Base-by-base conservation (phyloP, 169 alveolate genomes). In the Plasmodium relictum region DNA sequence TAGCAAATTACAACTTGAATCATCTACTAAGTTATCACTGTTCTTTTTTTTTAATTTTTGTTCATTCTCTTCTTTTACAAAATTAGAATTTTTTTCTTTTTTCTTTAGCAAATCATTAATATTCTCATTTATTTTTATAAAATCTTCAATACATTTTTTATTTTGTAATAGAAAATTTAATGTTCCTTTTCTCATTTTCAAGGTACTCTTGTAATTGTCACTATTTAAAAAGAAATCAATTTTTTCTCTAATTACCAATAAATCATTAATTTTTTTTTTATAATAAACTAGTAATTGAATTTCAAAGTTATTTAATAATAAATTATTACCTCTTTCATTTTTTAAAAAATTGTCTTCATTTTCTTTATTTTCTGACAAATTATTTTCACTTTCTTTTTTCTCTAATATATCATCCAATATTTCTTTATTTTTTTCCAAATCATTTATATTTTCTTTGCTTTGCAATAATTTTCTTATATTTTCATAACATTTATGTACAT, bases 251-350 rank as follows among this genome's bases (percentile, higher is more conserved):
- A 69, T 42, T 42, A 59, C 16, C 20, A 86, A 37, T 7, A 86
- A 86, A 70, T 86, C 92, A 24, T 86, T 88, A 14, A 86, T 61
- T 72, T 86, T 69, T n/a, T 86, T 86, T 72, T 69, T 86, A 72
- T 86, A 86, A 6, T 86, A 74, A 48, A 72, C 42, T 58, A 86
- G 54, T 70, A 86, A 52, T 45, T 66, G 91, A 6, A 68, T 50
- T 20, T 83, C 91, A 66, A 39, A 83, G 59, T 83, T 66, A 71
- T 83, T 68, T 83, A 66, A 44, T 37, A 83, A 20, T 22, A 83
- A 26, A 22, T 20, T 4, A 24, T 83, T 66, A 41, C 65, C 31
- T 20, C 66, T 45, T n/a, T 66, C 73, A 37, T 66, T 50, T 56
- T 66, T 65, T 18, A 61, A 20, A 70, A 31, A 50, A 14, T 61